These are phyloP conservation scores for Mesembryanthemum crystallinum DNA, from an alignment of 148 eudicot genomes.

Conservation along the genomic window DNA sequence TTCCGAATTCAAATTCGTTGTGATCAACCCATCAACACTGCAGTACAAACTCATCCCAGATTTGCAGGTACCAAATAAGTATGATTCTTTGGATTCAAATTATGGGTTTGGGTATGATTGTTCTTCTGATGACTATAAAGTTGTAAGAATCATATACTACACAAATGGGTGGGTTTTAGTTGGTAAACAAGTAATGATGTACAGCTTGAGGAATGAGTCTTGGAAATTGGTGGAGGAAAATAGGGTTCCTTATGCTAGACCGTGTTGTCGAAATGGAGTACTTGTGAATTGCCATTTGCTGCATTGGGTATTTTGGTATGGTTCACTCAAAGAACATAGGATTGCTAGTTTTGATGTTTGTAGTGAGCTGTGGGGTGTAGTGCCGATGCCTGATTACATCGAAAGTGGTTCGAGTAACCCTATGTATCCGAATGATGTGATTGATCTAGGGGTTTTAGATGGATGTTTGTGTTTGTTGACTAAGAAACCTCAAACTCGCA, in stretches of 20 bases:
- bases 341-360: conserved; percentile 18
- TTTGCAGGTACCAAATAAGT: background rate
- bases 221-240: conserved; percentile 21
- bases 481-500: no score
- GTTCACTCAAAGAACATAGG: conserved; percentile 1
- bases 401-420: background rate
- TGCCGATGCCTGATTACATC: conserved; percentile 4
- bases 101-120: conserved; percentile 24
- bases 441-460: no score
- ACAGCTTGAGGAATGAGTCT: conserved; percentile 13
- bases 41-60: background rate
- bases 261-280: conserved; percentile 7
- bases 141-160: background rate
- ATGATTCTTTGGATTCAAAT: background rate
- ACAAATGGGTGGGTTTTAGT: background rate
- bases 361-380: conserved; percentile 14
- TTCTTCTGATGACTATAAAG: conserved; percentile 3
- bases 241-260: background rate
- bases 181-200: conserved; percentile 21
- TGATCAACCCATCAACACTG: conserved; percentile 19
- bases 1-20: background rate
- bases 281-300: conserved; percentile 14
- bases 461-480: no score
- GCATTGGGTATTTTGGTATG: conserved; percentile 18
- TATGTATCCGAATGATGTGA: no score